Evolutionary conservation across 805 yeast species (phyloP).

Genomic region (Candida odintsovae): DNA sequence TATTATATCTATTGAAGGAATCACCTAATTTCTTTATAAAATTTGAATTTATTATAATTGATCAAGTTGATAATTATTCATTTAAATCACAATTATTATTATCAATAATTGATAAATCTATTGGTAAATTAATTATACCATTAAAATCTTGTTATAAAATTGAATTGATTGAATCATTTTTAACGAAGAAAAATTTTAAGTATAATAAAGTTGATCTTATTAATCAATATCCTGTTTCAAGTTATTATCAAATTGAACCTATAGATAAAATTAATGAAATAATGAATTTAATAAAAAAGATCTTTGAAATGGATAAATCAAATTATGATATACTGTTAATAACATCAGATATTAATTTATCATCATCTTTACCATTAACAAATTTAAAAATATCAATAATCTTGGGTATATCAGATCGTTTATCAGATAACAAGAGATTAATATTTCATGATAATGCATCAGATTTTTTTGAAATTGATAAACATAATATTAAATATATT

Average conservation of each 20-base stretch:
- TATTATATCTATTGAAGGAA: neutral
- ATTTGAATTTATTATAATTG: slow-evolving; percentile 5
- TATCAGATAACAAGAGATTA: too few species aligned
- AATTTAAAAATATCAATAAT: neutral
- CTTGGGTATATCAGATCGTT: neutral
- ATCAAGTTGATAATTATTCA: slow-evolving; percentile 3
- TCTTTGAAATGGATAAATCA: neutral
- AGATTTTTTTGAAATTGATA: neutral
- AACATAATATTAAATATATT: neutral
- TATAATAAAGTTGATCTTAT: neutral
- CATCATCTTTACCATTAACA: neutral
- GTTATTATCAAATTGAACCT: neutral
- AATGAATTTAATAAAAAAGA: neutral
- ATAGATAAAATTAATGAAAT: neutral
- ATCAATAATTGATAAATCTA: neutral
- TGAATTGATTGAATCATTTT: too few species aligned
- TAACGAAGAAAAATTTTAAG: too few species aligned
- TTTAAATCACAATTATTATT: slow-evolving; percentile 1
- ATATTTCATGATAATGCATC: neutral
- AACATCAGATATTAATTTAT: neutral
- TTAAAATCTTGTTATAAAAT: slow-evolving; percentile 1
- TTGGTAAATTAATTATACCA: neutral
- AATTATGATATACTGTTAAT: neutral
- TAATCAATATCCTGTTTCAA: neutral
- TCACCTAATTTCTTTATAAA: neutral